Evolutionary conservation across 805 yeast genomes (phyloP).

Genomic region (Saccharomycopsis selenospora): DNA sequence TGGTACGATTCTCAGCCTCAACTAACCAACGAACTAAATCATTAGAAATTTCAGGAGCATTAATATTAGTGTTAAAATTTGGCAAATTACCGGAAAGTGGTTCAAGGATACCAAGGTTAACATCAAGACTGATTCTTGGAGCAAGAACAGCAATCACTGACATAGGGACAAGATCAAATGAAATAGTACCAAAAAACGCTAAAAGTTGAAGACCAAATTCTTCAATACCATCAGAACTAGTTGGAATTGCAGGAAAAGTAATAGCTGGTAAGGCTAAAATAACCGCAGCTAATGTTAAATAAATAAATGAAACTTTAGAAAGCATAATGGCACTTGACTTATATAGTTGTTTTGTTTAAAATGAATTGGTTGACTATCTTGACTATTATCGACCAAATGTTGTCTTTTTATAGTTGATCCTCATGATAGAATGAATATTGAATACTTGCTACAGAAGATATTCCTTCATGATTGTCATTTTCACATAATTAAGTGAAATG

Average conservation of each 20-base stretch:
- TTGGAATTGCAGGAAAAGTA: background rate
- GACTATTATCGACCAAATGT: too few species aligned
- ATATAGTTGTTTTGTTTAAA: background rate
- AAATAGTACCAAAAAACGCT: background rate
- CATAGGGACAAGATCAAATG: background rate
- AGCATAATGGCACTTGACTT: background rate
- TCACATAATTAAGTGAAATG: too few species aligned
- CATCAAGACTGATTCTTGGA: background rate
- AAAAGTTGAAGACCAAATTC: too few species aligned
- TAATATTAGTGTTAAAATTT: background rate
- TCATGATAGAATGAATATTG: too few species aligned
- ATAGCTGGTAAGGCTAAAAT: background rate
- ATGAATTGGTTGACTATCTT: background rate
- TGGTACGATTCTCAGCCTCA: slow-evolving; percentile 5
- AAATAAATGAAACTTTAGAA: background rate
- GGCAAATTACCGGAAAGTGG: background rate
- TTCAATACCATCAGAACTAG: background rate
- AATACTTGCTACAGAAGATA: too few species aligned
- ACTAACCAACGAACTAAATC: slow-evolving; percentile 1
- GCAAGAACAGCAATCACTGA: background rate
- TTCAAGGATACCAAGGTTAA: slow-evolving; percentile 1
- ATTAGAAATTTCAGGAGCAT: background rate
- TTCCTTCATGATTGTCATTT: too few species aligned
- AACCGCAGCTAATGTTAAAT: background rate
- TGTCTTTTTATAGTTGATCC: too few species aligned